phyloP scores from a whole-genome alignment of 2,329 filamentous ascomycete species.

The Pseudonectria foliicola region DNA sequence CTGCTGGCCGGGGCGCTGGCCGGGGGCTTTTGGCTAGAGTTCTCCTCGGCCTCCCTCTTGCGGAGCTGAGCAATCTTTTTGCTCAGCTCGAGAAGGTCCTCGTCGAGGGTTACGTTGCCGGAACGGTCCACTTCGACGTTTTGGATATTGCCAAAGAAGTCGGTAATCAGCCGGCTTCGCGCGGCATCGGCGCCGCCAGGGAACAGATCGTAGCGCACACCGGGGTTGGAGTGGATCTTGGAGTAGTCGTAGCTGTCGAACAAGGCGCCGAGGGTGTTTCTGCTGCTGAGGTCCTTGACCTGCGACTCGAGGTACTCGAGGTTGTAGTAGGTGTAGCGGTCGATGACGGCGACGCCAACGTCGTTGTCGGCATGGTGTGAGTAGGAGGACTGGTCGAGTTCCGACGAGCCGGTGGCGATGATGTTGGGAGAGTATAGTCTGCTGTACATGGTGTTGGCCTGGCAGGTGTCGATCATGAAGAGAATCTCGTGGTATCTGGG shows the following conservation, averaged over 20 bases:
- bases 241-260: constrained; percentile 94
- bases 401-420: constrained; percentile 92
- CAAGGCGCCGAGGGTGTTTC: constrained; percentile 84
- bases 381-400: constrained; percentile 93
- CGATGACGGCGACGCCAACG: constrained; percentile 95
- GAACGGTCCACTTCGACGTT: constrained; percentile 80
- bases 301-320: constrained; percentile 92
- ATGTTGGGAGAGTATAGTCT: constrained; percentile 98
- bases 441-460: constrained; percentile 98
- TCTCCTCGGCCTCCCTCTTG: constrained; percentile 40
- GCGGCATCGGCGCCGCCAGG: constrained; percentile 72
- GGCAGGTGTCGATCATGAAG: constrained; percentile 99
- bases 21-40: constrained; percentile 23
- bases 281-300: constrained; percentile 76
- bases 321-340: constrained; percentile 98
- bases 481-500: constrained; percentile 85
- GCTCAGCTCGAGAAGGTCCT: constrained; percentile 73
- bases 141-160: constrained; percentile 98
- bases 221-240: constrained; percentile 90
- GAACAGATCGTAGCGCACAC: constrained; percentile 93
- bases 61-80: constrained; percentile 52
- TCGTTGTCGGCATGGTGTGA: constrained; percentile 98
- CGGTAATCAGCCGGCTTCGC: constrained; percentile 75
- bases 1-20: constrained; percentile 22
- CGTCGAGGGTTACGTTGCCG: constrained; percentile 52